phyloP scores from a whole-genome alignment of 345 rosid genomes.

The Isatis tinctoria region DNA sequence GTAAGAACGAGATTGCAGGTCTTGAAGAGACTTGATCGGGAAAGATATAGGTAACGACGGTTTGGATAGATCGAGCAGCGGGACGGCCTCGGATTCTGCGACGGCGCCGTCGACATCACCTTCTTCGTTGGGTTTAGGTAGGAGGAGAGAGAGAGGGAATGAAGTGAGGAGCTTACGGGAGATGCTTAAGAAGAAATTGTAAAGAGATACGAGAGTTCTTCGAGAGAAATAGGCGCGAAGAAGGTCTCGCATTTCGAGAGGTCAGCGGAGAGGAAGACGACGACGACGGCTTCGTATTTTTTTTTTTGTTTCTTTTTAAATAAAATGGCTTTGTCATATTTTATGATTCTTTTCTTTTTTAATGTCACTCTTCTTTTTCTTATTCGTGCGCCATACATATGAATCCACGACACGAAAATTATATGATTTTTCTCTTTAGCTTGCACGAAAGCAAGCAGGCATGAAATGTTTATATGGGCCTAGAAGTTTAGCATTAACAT shows the following conservation, averaged over 20 bases:
- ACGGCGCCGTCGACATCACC: conserved; percentile 8
- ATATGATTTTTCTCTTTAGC: background rate
- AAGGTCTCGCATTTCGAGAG: conserved; percentile 18
- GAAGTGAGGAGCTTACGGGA: conserved; percentile 5
- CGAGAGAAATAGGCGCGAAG: conserved; percentile 32
- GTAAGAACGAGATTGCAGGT: conserved; percentile 55
- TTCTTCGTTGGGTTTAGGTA: conserved; percentile 29
- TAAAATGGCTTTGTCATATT: background rate
- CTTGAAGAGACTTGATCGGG: conserved; percentile 64
- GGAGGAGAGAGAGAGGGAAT: conserved; percentile 22
- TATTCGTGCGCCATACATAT: conserved; percentile 21
- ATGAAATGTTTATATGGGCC: conserved; percentile 3
- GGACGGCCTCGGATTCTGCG: conserved; percentile 20
- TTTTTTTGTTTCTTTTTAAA: background rate
- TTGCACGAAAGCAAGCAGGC: conserved; percentile 16
- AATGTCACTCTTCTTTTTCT: background rate
- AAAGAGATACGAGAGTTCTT: conserved; percentile 29
- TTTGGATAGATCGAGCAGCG: conserved; percentile 44
- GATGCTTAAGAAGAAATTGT: conserved; percentile 28
- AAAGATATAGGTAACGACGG: conserved; percentile 67
- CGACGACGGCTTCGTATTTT: background rate
- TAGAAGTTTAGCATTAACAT: background rate
- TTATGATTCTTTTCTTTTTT: background rate
- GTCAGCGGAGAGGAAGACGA: conserved; percentile 19
- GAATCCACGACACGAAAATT: background rate